phyloP scores from a whole-genome alignment of 257 asterid genomes.

The Nicotiana attenuata region DNA sequence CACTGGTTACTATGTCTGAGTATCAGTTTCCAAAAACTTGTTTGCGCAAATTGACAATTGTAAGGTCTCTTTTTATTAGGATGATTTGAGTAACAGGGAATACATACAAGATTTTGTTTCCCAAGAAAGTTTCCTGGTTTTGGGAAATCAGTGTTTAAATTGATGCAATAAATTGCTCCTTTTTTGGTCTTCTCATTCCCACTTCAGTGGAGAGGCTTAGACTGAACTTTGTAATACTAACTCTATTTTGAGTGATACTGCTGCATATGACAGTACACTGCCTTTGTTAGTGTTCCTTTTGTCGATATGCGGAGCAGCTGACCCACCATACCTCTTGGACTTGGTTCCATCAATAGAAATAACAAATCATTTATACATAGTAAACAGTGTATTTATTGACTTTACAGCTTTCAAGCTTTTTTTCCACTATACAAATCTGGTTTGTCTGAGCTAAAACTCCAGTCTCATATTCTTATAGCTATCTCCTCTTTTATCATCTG shows the following conservation, averaged over 20 bases:
- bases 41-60: conserved; percentile 16
- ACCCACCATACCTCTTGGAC: neutral
- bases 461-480: neutral
- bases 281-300: neutral
- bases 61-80: conserved; percentile 14
- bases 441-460: neutral
- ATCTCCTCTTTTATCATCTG: neutral
- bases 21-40: conserved; percentile 15
- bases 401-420: neutral
- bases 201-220: conserved; percentile 19
- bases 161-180: conserved; percentile 32
- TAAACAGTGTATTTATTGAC: neutral
- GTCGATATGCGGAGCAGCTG: neutral
- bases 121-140: conserved; percentile 28
- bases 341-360: neutral
- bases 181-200: conserved; percentile 11
- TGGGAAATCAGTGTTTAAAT: conserved; percentile 37
- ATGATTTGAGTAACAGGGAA: conserved; percentile 19
- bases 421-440: neutral
- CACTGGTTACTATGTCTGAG: conserved; percentile 87
- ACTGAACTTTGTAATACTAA: conserved; percentile 17
- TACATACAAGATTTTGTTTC: conserved; percentile 31
- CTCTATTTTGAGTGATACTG: conserved; percentile 8
- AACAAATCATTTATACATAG: neutral
- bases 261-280: neutral